Percentiles rank a stretch among this genome's conserved stretches.
Evolutionary conservation across 2,329 filamentous ascomycete species (phyloP).

Genomic region (Fusarium albosuccineum): DNA sequence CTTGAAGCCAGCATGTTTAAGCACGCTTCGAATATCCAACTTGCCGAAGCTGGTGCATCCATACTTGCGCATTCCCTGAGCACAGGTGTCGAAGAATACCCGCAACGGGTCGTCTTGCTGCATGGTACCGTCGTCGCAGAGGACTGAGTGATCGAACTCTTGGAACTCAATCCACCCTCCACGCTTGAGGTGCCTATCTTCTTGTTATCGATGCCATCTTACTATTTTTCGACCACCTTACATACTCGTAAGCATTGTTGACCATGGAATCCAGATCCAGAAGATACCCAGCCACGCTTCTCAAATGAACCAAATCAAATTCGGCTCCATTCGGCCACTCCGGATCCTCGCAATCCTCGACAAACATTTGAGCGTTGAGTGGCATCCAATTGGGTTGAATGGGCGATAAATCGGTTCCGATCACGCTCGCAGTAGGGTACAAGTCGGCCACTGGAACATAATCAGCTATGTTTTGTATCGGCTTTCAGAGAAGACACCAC

Average conservation of each 20-base stretch:
- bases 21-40: slow-evolving; percentile 50
- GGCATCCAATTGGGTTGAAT: slow-evolving; percentile 65
- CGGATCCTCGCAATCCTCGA: slow-evolving; percentile 71
- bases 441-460: slow-evolving; percentile 54
- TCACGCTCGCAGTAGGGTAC: slow-evolving; percentile 56
- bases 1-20: slow-evolving; percentile 59
- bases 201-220: slow-evolving; percentile 16
- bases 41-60: slow-evolving; percentile 55
- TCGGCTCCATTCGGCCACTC: slow-evolving; percentile 66
- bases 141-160: slow-evolving; percentile 57
- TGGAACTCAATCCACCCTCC: slow-evolving; percentile 68
- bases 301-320: slow-evolving; percentile 70
- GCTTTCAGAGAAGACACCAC: slow-evolving; percentile 38
- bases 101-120: slow-evolving; percentile 54
- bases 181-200: slow-evolving; percentile 54
- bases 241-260: slow-evolving; percentile 51
- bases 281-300: slow-evolving; percentile 63
- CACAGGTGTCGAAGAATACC: slow-evolving; percentile 51
- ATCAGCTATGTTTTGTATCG: slow-evolving; percentile 19
- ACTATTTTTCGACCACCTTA: slow-evolving; percentile 6
- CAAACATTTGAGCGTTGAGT: slow-evolving; percentile 71
- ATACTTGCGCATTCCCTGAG: slow-evolving; percentile 51
- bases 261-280: slow-evolving; percentile 64
- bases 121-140: slow-evolving; percentile 61
- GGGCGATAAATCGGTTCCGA: slow-evolving; percentile 59